phyloP scores from a whole-genome alignment of 2,329 filamentous ascomycete species.

The Chalaropsis thielavioides region DNA sequence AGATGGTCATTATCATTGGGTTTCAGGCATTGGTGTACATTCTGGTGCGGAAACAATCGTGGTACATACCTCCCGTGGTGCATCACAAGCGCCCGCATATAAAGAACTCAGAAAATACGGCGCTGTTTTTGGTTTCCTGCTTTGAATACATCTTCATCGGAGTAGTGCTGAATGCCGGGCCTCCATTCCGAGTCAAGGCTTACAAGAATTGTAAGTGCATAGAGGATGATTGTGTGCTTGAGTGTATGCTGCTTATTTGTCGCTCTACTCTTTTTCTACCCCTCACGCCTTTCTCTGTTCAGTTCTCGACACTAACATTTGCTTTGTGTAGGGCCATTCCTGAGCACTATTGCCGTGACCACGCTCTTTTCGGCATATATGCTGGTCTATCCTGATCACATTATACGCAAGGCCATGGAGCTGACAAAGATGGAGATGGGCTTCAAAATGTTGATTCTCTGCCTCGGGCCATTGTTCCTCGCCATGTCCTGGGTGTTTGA shows the following conservation, averaged over 20 bases:
- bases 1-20: conserved; percentile 67
- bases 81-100: conserved; percentile 70
- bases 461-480: conserved; percentile 56
- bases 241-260: too few relatives aligned
- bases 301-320: conserved; percentile 1
- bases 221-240: too few relatives aligned
- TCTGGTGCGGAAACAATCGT: conserved; percentile 61
- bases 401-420: conserved; percentile 66
- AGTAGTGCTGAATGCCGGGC: conserved; percentile 79
- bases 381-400: conserved; percentile 57
- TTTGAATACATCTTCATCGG: conserved; percentile 91
- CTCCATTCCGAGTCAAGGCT: conserved; percentile 73
- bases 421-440: conserved; percentile 58
- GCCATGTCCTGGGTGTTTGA: conserved; percentile 57
- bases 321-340: conserved; percentile 56
- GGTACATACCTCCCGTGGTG: conserved; percentile 66
- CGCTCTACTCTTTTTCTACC: too few relatives aligned
- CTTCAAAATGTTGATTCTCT: conserved; percentile 61
- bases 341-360: conserved; percentile 57
- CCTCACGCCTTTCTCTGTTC: neutral
- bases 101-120: conserved; percentile 84
- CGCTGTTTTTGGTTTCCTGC: conserved; percentile 76
- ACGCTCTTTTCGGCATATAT: conserved; percentile 61
- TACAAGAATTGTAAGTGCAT: conserved; percentile 55
- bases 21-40: conserved; percentile 63